Conservation (phyloP, 192 early-diverging fungal species). For the Gorgonomyces haynaldii region DNA sequence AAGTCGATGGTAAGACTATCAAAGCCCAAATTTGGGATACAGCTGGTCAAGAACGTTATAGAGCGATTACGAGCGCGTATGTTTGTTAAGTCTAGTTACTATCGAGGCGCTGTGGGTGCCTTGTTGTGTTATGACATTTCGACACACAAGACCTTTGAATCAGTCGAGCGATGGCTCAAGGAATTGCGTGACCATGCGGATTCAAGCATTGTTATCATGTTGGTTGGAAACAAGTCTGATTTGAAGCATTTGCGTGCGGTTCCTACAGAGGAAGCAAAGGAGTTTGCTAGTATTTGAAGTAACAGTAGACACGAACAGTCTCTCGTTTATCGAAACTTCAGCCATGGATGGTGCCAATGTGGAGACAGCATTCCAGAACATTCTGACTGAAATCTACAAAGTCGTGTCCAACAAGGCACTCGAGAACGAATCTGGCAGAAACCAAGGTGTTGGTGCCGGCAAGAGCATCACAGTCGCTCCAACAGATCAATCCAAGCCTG, state of each 20-base stretch:
- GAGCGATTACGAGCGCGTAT: constrained; percentile 45
- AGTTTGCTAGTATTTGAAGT: constrained; percentile 66
- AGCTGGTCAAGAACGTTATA: constrained; percentile 62
- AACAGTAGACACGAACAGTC: constrained; percentile 65
- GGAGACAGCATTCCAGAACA: constrained; percentile 89
- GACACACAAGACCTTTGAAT: constrained; percentile 90
- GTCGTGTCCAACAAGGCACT: constrained; percentile 95
- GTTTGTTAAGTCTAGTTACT: constrained; percentile 53
- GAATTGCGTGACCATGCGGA: constrained; percentile 95
- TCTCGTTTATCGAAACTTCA: constrained; percentile 98
- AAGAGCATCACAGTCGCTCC: constrained; percentile 18
- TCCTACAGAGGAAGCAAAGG: constrained; percentile 94
- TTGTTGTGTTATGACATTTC: constrained; percentile 97
- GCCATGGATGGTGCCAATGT: constrained; percentile 95
- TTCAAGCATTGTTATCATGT: constrained; percentile 97
- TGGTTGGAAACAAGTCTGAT: constrained; percentile 98
- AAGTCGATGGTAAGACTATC: constrained; percentile 94
- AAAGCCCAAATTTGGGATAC: constrained; percentile 99
- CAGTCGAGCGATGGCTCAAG: constrained; percentile 94
- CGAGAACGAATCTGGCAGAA: constrained; percentile 31
- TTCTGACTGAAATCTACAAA: constrained; percentile 93
- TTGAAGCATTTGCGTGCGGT: constrained; percentile 90
- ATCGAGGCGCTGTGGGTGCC: constrained; percentile 93
- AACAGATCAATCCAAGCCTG: constrained; percentile 12
- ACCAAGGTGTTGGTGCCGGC: constrained; percentile 13